Evolutionary conservation across 2,329 filamentous ascomycete genomes (phyloP), one percentile per base, ranked within the genome.

Genomic region (Penicillium sp.): DNA sequence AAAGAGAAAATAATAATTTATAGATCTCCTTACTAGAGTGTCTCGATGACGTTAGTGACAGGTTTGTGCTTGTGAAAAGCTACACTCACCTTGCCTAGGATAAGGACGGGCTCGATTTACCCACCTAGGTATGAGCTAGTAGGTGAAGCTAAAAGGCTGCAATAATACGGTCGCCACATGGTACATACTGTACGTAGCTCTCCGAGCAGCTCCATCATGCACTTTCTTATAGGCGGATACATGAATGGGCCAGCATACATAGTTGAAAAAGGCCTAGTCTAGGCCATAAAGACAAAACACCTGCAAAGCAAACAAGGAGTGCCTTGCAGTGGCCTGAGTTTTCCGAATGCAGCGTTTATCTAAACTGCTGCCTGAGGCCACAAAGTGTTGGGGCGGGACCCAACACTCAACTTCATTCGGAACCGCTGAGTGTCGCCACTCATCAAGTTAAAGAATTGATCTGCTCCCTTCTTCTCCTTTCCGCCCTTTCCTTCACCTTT

Each of bases 331-430:
- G 15, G 15, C 15, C 15, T 18, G 15, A 18, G 1, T 18, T 18
- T 18, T 27, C 15, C 15, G 5, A 33, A 10, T 10, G 15, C 32
- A 35, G 15, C 6, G 7, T 3, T 3, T 15, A 42, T 20, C 20
- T 31, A 47, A 33, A 4, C 0, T 2, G 35, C 33, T 27, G 47
- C 53, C 55, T 56, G 37, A 59, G 55, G 57, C 49, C 47, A 44
- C 50, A 65, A 67, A 67, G 57, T 50, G 64, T 67, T 67, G 64
- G 64, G 57, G 56, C 54, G 61, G 60, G 60, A 67, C 61, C 63
- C 64, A 66, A 66, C 61, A 52, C 38, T 35, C 46, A 39, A 29
- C 24, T 44, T 38, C 53, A 59, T 56, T 54, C 43, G 48, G 46
- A 50, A 48, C 25, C 35, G 39, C 40, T 49, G 45, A 42, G 44